phyloP scores from a whole-genome alignment of 1,284 basidiomycete genomes.

The Leccinum ponderosum region DNA sequence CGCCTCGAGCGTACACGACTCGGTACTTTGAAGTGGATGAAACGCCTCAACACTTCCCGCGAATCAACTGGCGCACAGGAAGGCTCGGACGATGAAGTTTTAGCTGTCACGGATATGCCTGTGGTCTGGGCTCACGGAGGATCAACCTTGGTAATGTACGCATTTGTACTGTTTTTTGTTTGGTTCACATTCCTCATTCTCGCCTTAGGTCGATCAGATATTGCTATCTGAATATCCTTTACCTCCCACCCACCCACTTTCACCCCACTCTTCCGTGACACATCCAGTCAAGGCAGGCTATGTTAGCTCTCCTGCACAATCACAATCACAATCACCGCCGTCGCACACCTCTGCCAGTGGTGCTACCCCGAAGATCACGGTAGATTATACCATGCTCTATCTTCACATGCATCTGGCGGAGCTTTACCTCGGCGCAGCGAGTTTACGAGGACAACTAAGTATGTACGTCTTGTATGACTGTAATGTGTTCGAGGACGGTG shows the following conservation, averaged over 20 bases:
- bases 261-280: slow-evolving; percentile 14
- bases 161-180: neutral
- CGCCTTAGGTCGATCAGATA: slow-evolving; percentile 14
- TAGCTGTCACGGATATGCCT: slow-evolving; percentile 8
- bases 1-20: slow-evolving; percentile 31
- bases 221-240: slow-evolving; percentile 26
- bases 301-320: slow-evolving; percentile 4
- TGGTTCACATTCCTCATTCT: neutral
- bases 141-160: slow-evolving; percentile 15
- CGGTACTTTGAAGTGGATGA: slow-evolving; percentile 18
- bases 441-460: neutral
- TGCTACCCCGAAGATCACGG: neutral
- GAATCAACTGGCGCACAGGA: neutral
- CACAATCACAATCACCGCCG: neutral
- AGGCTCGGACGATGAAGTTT: neutral
- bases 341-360: neutral
- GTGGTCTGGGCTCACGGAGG: slow-evolving; percentile 12
- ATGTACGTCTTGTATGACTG: neutral
- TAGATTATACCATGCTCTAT: neutral
- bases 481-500: neutral
- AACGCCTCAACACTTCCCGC: neutral
- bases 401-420: neutral
- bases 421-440: neutral
- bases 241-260: slow-evolving; percentile 19
- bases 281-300: slow-evolving; percentile 26